Percentiles rank a stretch among this genome's conserved stretches.
Evolutionary conservation across 306 rosid species (phyloP).

Genomic region (Prunus davidiana): DNA sequence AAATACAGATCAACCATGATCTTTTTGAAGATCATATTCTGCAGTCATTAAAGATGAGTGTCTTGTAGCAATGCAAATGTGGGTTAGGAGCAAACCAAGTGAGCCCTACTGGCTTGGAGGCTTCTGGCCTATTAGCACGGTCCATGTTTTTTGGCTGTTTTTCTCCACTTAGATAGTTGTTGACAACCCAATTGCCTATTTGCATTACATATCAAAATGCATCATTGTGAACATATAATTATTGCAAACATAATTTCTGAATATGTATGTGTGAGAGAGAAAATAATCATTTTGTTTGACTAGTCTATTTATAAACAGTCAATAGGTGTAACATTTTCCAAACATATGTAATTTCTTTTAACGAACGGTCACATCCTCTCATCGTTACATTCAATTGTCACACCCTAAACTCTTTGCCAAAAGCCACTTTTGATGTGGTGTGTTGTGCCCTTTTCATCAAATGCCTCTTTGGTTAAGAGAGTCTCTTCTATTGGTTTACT

Average conservation of each 20-base stretch:
- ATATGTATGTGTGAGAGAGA: background rate
- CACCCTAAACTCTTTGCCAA: background rate
- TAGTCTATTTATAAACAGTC: background rate
- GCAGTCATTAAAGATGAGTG: background rate
- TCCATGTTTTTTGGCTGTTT: background rate
- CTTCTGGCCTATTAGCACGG: slow-evolving; percentile 11
- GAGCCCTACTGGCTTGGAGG: slow-evolving; percentile 13
- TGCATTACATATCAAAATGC: background rate
- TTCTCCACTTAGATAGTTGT: background rate
- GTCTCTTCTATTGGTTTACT: background rate
- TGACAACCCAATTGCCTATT: background rate
- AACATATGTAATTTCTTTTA: background rate
- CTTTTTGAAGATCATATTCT: background rate
- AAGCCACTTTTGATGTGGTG: background rate
- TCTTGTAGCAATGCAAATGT: background rate
- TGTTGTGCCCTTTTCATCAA: background rate
- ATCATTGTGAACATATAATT: background rate
- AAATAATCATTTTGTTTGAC: background rate
- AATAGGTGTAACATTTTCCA: too few species aligned
- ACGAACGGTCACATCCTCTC: background rate
- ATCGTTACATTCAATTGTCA: background rate
- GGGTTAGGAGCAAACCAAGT: background rate
- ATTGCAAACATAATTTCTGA: background rate
- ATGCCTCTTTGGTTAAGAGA: background rate
- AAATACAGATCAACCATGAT: background rate